Conservation (phyloP, 768 basidiomycete genomes). For the Termitomyces bulborhizus region DNA sequence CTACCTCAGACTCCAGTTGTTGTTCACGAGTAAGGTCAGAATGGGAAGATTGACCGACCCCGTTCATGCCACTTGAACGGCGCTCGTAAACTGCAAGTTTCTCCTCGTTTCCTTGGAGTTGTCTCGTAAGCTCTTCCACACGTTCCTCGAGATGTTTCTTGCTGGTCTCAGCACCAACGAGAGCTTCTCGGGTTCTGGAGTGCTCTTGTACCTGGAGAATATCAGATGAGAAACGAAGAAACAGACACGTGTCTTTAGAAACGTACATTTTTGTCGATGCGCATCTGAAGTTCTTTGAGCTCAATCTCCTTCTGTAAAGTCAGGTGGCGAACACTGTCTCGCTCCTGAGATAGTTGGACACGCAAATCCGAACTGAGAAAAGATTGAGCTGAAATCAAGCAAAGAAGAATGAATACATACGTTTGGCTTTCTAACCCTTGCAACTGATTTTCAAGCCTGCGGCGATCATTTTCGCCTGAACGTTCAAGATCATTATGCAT, state of each 20-base stretch:
- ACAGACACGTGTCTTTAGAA: background rate
- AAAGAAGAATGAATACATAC: slow-evolving; percentile 34
- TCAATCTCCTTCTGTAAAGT: slow-evolving; percentile 79
- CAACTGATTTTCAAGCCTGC: slow-evolving; percentile 73
- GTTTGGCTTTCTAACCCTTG: slow-evolving; percentile 74
- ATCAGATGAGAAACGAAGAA: slow-evolving; percentile 4
- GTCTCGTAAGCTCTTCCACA: slow-evolving; percentile 50
- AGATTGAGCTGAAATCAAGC: background rate
- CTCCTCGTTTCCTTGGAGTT: slow-evolving; percentile 73
- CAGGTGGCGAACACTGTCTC: slow-evolving; percentile 68
- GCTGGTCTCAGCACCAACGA: slow-evolving; percentile 71
- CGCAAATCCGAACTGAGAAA: slow-evolving; percentile 64
- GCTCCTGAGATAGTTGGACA: slow-evolving; percentile 63
- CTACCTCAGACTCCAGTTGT: slow-evolving; percentile 78
- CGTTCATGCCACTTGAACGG: slow-evolving; percentile 32
- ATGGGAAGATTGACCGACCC: slow-evolving; percentile 28
- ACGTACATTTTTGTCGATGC: slow-evolving; percentile 67
- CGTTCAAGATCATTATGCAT: slow-evolving; percentile 87
- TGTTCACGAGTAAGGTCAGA: slow-evolving; percentile 60
- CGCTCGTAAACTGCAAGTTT: slow-evolving; percentile 86
- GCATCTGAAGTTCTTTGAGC: slow-evolving; percentile 62
- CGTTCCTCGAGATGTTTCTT: slow-evolving; percentile 75
- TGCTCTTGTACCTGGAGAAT: slow-evolving; percentile 53
- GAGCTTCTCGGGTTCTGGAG: slow-evolving; percentile 60
- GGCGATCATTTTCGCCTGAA: slow-evolving; percentile 76